Evolutionary conservation across 2,329 filamentous ascomycete species (phyloP), one percentile per base, ranked within the genome.

Genomic region (Reticulascus tulasneorum): DNA sequence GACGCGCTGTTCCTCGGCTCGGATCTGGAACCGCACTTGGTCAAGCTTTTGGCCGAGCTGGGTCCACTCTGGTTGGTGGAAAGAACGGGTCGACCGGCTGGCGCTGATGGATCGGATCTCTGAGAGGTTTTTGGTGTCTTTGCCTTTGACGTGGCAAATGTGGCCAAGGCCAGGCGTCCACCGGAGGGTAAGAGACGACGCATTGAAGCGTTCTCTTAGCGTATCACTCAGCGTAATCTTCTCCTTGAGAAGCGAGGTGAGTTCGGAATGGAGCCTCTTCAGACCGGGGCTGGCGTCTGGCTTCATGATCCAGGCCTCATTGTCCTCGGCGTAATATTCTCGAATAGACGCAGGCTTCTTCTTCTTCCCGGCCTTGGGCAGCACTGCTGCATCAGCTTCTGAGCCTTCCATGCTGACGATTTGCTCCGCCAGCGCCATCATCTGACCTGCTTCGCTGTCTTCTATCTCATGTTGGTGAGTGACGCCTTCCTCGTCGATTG

Each of bases 401-500:
- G 73, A 70, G 4, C 79, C 84, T 56, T 89, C 84, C 21, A 75
- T 72, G 18, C 71, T 67, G 15, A 87, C 70, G 9, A 91, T 75
- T 38, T 84, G 75, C 54, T 89, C 77, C 6, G 87, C 87, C 30
- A 94, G 67, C 2, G 77, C 76, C 17, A 86, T 76, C 50, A 93
- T 79, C 42, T 83, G 77, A 15, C 73, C 77, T 1, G 81, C 79
- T 45, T 86, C 79, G 34, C 75, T 79, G 42, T 91, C 82, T 48
- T 93, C 81, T 2, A 83, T 73, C 23, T 83, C 77, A 50, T 96
- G 90, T 50, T 86, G 82, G 47, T 86, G 79, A 12, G 81, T 71
- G n/a, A 97, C 67, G 0, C 89, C 87, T 45, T 96, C 90, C 62
- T 97, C 93, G 51, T 98, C 93, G 39, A 98, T 94, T 5, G 91